Evolutionary conservation across 352 stramenopile genomes (phyloP).

Genomic region (Phytophthora uliginosa): DNA sequence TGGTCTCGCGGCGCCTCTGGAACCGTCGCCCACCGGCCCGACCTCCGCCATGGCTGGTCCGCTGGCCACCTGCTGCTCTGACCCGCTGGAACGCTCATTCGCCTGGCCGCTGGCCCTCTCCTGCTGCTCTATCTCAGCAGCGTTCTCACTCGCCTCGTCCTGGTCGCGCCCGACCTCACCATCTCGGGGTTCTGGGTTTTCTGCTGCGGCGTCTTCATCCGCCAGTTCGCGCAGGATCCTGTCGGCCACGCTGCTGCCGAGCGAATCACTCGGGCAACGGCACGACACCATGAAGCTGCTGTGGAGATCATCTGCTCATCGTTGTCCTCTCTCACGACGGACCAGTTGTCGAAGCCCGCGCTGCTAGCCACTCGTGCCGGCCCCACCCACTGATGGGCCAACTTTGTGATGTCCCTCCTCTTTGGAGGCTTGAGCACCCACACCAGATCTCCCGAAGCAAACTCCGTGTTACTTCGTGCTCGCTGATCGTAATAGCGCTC

Average conservation of each 20-base stretch:
- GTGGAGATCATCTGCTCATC: not conserved
- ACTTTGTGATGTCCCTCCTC: not conserved
- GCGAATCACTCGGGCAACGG: not conserved
- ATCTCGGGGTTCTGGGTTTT: not conserved
- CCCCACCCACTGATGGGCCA: constrained; percentile 3
- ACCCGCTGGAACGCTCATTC: not conserved
- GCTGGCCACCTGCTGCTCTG: not conserved
- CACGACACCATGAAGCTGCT: constrained; percentile 1
- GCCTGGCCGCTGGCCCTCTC: not conserved
- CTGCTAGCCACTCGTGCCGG: not conserved
- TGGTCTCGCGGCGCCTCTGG: not conserved
- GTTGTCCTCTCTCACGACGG: constrained; percentile 1
- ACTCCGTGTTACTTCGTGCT: not conserved
- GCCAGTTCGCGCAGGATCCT: not conserved
- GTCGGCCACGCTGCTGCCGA: not conserved
- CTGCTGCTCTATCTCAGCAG: not conserved
- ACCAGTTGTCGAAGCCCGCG: constrained; percentile 5
- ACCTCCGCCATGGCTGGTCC: not conserved
- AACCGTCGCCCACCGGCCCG: not conserved
- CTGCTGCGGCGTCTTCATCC: not conserved
- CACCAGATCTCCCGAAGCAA: not conserved
- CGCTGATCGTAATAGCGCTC: not conserved
- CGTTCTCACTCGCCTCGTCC: not conserved
- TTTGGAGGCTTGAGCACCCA: constrained; percentile 5
- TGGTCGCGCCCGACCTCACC: not conserved